phyloP scores from a whole-genome alignment of 345 rosid genomes.

The Populus tremula region DNA sequence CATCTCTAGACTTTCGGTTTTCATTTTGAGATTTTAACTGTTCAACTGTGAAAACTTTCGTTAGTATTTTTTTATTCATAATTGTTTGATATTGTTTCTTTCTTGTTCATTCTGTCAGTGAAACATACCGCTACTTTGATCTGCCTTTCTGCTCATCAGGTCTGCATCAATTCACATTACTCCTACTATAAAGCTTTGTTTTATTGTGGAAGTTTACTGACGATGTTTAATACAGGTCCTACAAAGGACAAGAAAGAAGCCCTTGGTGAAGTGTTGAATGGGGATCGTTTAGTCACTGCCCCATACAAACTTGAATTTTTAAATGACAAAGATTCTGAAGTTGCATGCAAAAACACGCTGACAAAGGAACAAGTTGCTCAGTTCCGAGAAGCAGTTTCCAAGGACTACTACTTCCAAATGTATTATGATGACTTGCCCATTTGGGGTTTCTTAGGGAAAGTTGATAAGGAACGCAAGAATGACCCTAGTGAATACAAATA shows the following conservation, averaged over 20 bases:
- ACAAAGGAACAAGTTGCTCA: slow-evolving; percentile 21
- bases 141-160: slow-evolving; percentile 16
- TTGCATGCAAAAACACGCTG: slow-evolving; percentile 24
- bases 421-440: slow-evolving; percentile 35
- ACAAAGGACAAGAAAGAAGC: slow-evolving; percentile 32
- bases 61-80: background rate
- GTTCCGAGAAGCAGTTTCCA: slow-evolving; percentile 24
- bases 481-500: slow-evolving; percentile 29
- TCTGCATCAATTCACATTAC: background rate
- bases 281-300: slow-evolving; percentile 31
- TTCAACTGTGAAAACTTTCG: background rate
- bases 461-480: slow-evolving; percentile 26
- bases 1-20: background rate
- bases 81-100: background rate
- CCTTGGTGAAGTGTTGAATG: slow-evolving; percentile 34
- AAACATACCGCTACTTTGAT: slow-evolving; percentile 21
- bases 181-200: background rate
- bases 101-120: slow-evolving; percentile 11
- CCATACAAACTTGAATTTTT: slow-evolving; percentile 29
- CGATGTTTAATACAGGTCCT: slow-evolving; percentile 7
- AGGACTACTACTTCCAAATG: slow-evolving; percentile 36
- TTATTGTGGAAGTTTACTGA: background rate
- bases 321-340: slow-evolving; percentile 20
- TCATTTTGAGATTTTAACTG: background rate
- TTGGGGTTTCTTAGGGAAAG: slow-evolving; percentile 35